Conservation (phyloP, 495 filamentous ascomycete genomes). For the Neurospora sublineolata region DNA sequence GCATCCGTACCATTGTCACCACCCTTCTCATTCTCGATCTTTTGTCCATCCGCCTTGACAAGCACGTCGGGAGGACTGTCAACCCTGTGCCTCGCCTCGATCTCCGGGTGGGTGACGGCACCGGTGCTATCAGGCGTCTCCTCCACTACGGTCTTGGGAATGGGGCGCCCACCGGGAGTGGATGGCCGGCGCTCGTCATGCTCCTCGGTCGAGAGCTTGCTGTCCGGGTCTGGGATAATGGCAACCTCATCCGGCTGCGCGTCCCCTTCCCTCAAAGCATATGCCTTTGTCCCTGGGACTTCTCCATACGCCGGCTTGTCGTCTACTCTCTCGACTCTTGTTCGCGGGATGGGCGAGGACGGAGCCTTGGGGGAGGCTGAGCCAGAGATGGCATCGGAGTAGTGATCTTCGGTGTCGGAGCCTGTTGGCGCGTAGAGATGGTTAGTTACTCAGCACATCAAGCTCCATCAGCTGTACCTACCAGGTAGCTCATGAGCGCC, state of each 20-base stretch:
- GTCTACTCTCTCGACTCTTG: conserved; percentile 68
- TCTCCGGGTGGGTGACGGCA: conserved; percentile 28
- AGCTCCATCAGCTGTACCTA: conserved; percentile 26
- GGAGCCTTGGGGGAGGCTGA: conserved; percentile 36
- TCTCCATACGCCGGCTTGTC: conserved; percentile 65
- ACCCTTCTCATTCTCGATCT: conserved; percentile 14
- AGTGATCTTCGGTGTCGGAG: conserved; percentile 77
- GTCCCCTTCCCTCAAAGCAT: conserved; percentile 64
- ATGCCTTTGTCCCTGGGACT: conserved; percentile 72
- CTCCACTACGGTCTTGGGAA: conserved; percentile 39
- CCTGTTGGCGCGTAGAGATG: conserved; percentile 29
- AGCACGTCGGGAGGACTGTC: conserved; percentile 38
- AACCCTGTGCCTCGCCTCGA: conserved; percentile 27
- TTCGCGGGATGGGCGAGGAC: conserved; percentile 61
- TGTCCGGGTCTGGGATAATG: conserved; percentile 36
- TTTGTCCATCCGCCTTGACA: conserved; percentile 31
- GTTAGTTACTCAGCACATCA: no score
- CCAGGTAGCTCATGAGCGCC: conserved; percentile 68
- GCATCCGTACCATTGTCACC: conserved; percentile 26
- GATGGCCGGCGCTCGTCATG: conserved; percentile 17
- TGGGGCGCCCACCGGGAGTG: conserved; percentile 31
- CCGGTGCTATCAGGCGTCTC: conserved; percentile 32
- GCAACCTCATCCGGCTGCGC: conserved; percentile 67
- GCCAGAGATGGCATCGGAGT: conserved; percentile 78
- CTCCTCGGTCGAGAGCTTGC: conserved; percentile 10